Base-by-base conservation (phyloP, 2,329 filamentous ascomycete species). In the Talaromyces sp. region DNA sequence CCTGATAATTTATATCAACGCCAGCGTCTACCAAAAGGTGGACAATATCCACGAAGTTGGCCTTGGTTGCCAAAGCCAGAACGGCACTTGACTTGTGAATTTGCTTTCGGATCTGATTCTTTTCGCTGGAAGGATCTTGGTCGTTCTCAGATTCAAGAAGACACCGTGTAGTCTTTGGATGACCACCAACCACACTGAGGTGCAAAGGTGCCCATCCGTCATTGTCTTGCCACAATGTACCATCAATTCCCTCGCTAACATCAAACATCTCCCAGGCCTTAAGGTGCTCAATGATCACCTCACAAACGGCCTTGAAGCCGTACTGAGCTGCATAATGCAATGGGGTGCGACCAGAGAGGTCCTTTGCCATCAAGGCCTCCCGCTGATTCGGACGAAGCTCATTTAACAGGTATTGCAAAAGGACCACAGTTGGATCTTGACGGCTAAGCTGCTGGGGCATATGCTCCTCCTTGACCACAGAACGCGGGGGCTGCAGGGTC, bases 261-360 rank as follows among this genome's bases (percentile, higher is more conserved):
- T 96, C 83, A 66, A 96, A 96, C 63, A 95, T 86, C 14, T 83
- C 84, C 93, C 93, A 97, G 20, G 86, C 82, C 68, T 93, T 89
- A 86, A 99, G 92, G 65, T 88, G 87, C 58, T 87, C 86, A 76
- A 97, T 92, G 61, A 97, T 83, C 20, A 92, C 81, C 67, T 96
- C 83, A 67, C 91, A 96, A 9, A 97, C 87, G n/a, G 91, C 84
- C 3, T 94, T 89, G 63, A 97, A 91, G 2, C 94, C 94, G 68
- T 95, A 96, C 69, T 97, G 91, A 0, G 94, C 93, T 2, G 91
- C 91, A 68, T 97, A 97, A 70, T 97, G 93, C 10, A 97, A 80
- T 1, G 93, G 91, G 13, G 93, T 82, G 4, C 93, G 88, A 2
- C 91, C 92, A 55, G 93, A 89, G 0, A 86, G 81, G 72, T 97